Evolutionary conservation across 2,329 filamentous ascomycete genomes (phyloP), one percentile per base, ranked within the genome.

Genomic region (Cytospora leucostoma): DNA sequence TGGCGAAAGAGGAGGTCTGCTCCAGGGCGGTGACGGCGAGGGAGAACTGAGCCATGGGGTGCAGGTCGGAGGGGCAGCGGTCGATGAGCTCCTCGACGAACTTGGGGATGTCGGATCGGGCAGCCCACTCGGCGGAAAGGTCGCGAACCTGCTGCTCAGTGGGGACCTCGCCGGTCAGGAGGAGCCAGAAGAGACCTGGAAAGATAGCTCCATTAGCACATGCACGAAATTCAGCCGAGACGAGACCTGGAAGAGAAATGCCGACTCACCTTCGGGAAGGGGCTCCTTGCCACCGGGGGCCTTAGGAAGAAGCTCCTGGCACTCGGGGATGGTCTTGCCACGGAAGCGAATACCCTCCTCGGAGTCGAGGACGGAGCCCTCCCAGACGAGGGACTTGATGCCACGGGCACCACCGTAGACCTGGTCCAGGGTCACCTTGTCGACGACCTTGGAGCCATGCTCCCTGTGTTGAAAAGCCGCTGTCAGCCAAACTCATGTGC

Each of bases 1-100:
- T 97, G 79, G 95, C 89, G 82, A 99, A 99, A 70, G 91, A 88
- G 68, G 95, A 98, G 79, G 96, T 94, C 82, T 97, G 93, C 88
- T 99, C 95, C 75, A 99, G 93, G 75, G 95, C 95, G 72, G 91
- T 97, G 74, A 99, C 93, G 74, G 95, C 95, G 74, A 99, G 84
- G 65, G 95, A 98, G 87, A 99, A 96, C 84, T 99, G 95, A 68
- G 95, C 94, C 95, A 99, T 99, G 79, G 95, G 95, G 88, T 99
- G 95, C 72, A 99, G 92, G 80, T 96, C 93, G 83, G 86, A 95
- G 73, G 95, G 95, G 91, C 94, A 98, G 85, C 95, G 93, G 88
- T 99, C 95, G 82, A 99, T 97, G 78, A 99, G 90, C 85, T 99
- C 95, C 85, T 97, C 93, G 75, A 99, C 87, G 82, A 96, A 98